These are phyloP conservation scores for Coniferiporia weirii DNA, from an alignment of 1,284 basidiomycete species.

Conservation along the genomic window DNA sequence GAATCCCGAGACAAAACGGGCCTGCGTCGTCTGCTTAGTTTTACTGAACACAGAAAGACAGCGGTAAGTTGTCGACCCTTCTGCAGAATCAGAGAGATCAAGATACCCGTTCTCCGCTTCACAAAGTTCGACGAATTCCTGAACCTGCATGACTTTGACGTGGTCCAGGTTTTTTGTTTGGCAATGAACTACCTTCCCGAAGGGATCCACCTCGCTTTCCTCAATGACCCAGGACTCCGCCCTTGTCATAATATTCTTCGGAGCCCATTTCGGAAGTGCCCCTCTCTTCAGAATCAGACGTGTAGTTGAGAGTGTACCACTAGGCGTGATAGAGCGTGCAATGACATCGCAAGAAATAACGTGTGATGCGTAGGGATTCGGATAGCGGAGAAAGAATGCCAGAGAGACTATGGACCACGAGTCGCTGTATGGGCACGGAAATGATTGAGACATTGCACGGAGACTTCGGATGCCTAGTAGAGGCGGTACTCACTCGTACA, in stretches of 20 bases:
- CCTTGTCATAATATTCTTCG: constrained; percentile 68
- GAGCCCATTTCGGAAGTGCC: constrained; percentile 87
- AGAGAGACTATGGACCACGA: constrained; percentile 87
- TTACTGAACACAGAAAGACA: constrained; percentile 37
- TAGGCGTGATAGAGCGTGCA: constrained; percentile 66
- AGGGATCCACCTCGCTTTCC: constrained; percentile 84
- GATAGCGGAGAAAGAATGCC: constrained; percentile 94
- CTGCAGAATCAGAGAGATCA: constrained; percentile 1
- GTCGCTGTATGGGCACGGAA: constrained; percentile 49
- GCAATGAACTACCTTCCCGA: constrained; percentile 64
- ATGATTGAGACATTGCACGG: not conserved
- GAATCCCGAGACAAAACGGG: constrained; percentile 68
- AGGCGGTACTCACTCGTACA: constrained; percentile 61
- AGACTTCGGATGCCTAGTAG: not conserved
- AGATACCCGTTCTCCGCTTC: constrained; percentile 61
- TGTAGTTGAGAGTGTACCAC: constrained; percentile 79
- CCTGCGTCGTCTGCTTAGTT: constrained; percentile 74
- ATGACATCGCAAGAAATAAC: constrained; percentile 95
- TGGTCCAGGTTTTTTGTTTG: constrained; percentile 78
- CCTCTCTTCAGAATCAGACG: constrained; percentile 91
- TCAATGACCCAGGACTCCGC: constrained; percentile 86
- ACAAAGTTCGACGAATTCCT: constrained; percentile 64
- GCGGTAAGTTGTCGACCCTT: not conserved
- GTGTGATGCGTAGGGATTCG: constrained; percentile 93
- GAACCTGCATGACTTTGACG: constrained; percentile 78